Evolutionary conservation across 2,329 filamentous ascomycete genomes (phyloP).

Genomic region (Tolypocladium endophyticum): DNA sequence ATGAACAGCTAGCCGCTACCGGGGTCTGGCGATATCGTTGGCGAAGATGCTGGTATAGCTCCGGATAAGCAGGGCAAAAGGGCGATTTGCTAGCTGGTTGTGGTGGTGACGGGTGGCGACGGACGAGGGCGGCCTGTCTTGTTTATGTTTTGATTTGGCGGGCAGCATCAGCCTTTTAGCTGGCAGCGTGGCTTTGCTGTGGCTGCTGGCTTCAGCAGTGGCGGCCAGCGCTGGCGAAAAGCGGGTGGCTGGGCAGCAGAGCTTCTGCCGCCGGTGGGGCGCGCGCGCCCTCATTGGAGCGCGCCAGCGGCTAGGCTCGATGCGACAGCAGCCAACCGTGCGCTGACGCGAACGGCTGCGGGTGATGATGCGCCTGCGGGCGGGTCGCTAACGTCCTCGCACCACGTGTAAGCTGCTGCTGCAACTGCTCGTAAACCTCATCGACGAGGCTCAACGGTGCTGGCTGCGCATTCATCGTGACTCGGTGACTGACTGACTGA

Average conservation of each 20-base stretch:
- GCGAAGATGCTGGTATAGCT: not conserved
- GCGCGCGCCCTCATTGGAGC: no score
- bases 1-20: not conserved
- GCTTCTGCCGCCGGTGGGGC: not conserved
- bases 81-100: slow-evolving; percentile 1
- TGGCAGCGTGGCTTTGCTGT: not conserved
- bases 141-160: slow-evolving; percentile 7
- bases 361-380: no score
- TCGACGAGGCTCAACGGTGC: no score
- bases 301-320: not conserved
- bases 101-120: slow-evolving; percentile 2
- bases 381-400: no score
- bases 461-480: no score
- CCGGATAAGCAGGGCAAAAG: not conserved
- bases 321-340: not conserved
- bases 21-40: not conserved
- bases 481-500: no score
- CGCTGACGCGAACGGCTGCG: not conserved
- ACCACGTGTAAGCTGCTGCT: no score
- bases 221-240: not conserved
- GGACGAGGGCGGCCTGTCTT: not conserved
- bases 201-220: not conserved
- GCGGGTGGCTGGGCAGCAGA: not conserved
- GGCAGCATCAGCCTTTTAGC: not conserved
- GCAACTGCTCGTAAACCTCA: no score